These are phyloP conservation scores for Oenanthe javanica DNA, from an alignment of 140 eudicot genomes.

Conservation along the genomic window DNA sequence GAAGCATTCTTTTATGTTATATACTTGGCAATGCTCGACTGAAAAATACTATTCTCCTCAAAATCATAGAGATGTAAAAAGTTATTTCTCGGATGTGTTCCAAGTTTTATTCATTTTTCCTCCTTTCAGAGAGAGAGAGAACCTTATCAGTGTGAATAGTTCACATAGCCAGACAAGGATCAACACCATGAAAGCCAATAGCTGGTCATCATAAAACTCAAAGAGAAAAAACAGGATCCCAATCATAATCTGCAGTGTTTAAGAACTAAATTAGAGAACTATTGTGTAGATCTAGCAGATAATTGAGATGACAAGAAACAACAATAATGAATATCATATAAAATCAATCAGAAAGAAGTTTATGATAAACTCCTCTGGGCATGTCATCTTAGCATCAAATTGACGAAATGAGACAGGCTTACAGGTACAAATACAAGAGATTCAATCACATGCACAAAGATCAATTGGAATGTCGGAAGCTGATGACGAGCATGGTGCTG, in stretches of 20 bases:
- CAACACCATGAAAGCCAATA: constrained; percentile 97
- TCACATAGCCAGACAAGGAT: constrained; percentile 99
- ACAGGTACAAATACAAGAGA: constrained; percentile 99
- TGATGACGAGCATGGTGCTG: constrained; percentile 99
- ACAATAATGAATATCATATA: background rate
- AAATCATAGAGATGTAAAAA: background rate
- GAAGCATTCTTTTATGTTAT: background rate
- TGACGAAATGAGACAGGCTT: constrained; percentile 22
- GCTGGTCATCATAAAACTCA: constrained; percentile 96
- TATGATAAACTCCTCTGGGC: background rate
- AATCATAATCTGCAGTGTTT: constrained; percentile 81
- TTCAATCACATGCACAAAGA: constrained; percentile 95
- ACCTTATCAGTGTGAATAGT: constrained; percentile 97
- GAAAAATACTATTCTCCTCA: background rate
- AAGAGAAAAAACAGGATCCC: constrained; percentile 94
- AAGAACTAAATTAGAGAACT: background rate
- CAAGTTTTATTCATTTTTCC: background rate
- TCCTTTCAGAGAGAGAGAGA: constrained; percentile 20
- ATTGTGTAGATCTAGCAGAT: background rate
- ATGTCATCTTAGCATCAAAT: background rate
- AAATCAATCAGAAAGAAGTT: background rate
- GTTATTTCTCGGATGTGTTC: background rate
- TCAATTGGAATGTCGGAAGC: constrained; percentile 98
- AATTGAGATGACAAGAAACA: background rate
- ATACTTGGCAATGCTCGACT: background rate